These are phyloP conservation scores for Trifolium fragiferum DNA, from an alignment of 306 rosid species.

Conservation along the genomic window DNA sequence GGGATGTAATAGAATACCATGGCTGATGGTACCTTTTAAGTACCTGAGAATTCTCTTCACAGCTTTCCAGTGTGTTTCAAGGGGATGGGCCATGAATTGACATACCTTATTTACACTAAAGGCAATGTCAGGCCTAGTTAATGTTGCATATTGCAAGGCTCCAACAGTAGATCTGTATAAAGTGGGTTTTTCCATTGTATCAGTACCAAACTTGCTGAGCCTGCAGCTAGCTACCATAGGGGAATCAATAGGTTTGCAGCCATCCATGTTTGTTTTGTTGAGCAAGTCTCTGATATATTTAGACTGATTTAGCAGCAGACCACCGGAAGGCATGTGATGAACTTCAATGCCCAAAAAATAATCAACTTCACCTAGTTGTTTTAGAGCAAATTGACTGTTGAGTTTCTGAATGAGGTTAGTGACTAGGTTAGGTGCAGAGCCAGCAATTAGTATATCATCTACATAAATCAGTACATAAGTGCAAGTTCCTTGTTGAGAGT, in stretches of 20 bases:
- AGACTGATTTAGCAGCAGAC: not conserved
- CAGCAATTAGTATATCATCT: not conserved
- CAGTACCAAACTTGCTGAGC: not conserved
- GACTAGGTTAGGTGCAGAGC: not conserved
- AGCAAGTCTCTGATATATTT: not conserved
- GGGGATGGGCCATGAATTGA: not conserved
- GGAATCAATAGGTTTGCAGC: not conserved
- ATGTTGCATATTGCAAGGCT: no score
- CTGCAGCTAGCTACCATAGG: not conserved
- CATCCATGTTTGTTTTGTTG: not conserved
- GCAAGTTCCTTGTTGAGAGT: not conserved
- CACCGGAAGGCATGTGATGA: not conserved
- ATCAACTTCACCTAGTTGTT: not conserved
- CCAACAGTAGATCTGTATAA: no score
- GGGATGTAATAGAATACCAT: not conserved
- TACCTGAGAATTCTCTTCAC: not conserved
- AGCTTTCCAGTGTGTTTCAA: not conserved
- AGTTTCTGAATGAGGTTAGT: no score
- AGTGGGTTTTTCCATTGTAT: not conserved
- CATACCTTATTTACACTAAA: no score
- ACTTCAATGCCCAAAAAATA: not conserved
- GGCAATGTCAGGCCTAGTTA: no score
- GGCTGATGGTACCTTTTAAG: not conserved
- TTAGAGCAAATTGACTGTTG: not conserved
- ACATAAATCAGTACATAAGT: no score